Evolutionary conservation across 164 flowering plant species (phyloP), one percentile per base, ranked within the genome.

Genomic region (Kingdonia uniflora): DNA sequence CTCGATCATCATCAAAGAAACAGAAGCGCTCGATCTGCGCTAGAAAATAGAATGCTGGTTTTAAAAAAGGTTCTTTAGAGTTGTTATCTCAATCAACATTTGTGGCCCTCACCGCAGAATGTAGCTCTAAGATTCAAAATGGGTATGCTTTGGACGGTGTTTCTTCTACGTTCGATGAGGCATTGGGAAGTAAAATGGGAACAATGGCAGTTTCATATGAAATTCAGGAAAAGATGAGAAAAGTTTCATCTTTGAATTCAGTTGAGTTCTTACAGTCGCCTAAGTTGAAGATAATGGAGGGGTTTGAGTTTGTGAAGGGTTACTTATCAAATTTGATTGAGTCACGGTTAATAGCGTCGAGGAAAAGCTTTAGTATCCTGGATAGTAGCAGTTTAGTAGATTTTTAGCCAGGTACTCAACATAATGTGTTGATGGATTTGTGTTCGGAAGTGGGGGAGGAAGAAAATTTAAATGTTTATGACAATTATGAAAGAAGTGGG

Each of bases 331-430:
- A 59, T 51, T 75, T 76, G 12, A 65, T 68, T 14, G 76, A 71
- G 46, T 53, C 74, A 10, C 64, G 68, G 62, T 50, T 75, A 47
- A 11, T 75, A 42, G 61, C 21, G 13, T 46, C 54, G 11, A 52
- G 57, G 51, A 37, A 6, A 14, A 2, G 13, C 42, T 42, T 24
- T 17, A 49, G 42, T 19, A 15, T 51, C 1, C n/a, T 2, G 22
- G 19, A 19, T n/a, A 41, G 23, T 15, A 33, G 46, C 38, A 52
- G 24, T 22, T 42, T 37, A 19, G 73, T 50, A 42, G 77, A 76
- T 44, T 71, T 76, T 42, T 82, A 71, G 59, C 71, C 61, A 1
- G 76, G 73, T 37, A 55, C 69, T 2, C 78, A n/a, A n/a, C n/a
- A n/a, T n/a, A n/a, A n/a, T n/a, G n/a, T n/a, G n/a, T n/a, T n/a